These are phyloP conservation scores for Acacia pycnantha DNA, from an alignment of 331 rosid genomes.

Conservation along the genomic window DNA sequence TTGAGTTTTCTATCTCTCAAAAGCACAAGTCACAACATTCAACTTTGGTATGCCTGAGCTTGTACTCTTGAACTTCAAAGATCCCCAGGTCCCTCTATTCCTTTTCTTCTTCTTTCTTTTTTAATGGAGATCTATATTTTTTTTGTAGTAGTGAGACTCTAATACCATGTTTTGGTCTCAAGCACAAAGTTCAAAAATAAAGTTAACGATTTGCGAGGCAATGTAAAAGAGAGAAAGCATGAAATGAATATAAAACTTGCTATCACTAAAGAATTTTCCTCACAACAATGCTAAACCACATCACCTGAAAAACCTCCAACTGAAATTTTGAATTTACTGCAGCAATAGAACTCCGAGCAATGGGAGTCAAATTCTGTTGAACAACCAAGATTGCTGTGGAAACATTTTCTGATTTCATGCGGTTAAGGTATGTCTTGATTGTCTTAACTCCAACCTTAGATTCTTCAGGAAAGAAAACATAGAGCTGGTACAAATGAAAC, in stretches of 20 bases:
- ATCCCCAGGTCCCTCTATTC: not conserved
- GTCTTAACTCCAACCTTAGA: conserved; percentile 68
- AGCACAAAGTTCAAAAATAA: not conserved
- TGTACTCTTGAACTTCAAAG: not conserved
- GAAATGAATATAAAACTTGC: not conserved
- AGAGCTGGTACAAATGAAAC: conserved; percentile 45
- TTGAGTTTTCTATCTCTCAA: not conserved
- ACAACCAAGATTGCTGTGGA: conserved; percentile 56
- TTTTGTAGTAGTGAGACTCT: not conserved
- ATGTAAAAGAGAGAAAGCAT: not conserved
- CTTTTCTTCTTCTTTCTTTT: no score
- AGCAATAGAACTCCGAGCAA: conserved; percentile 43
- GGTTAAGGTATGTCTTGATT: conserved; percentile 53
- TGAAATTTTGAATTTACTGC: conserved; percentile 55
- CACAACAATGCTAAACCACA: not conserved
- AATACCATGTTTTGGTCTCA: not conserved
- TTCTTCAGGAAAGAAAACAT: conserved; percentile 69
- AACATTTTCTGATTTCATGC: conserved; percentile 68
- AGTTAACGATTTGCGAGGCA: not conserved
- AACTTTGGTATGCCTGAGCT: not conserved
- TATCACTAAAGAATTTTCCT: not conserved
- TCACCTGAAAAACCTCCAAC: conserved; percentile 80
- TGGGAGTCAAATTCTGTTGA: conserved; percentile 58
- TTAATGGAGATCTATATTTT: not conserved
- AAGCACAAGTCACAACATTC: not conserved